Percentiles rank a stretch among this genome's conserved stretches.
Conservation (phyloP, 768 basidiomycete genomes). For the Saitozyma podzolica region DNA sequence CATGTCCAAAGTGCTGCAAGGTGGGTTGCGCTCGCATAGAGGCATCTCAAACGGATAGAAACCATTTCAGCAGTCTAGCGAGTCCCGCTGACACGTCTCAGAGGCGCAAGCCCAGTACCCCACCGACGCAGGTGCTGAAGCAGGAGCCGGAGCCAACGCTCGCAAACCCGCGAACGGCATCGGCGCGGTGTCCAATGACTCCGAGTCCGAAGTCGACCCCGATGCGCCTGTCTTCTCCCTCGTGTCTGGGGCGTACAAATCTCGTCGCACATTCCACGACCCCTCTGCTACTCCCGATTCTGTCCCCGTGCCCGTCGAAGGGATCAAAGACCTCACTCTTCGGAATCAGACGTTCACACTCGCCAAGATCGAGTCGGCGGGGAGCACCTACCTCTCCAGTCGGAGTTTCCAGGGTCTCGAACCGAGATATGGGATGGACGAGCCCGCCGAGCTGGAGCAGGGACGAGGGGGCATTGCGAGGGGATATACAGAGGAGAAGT, state of each 20-base stretch:
- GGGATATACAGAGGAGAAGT: conserved; percentile 67
- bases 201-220: conserved; percentile 56
- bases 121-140: too few species aligned
- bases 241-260: conserved; percentile 79
- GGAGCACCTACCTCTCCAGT: conserved; percentile 70
- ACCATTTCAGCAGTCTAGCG: too few species aligned
- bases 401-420: conserved; percentile 83
- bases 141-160: too few species aligned
- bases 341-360: conserved; percentile 68
- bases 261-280: conserved; percentile 47
- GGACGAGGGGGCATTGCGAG: conserved; percentile 86
- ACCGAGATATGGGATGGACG: conserved; percentile 70
- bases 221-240: conserved; percentile 83
- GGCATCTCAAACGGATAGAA: too few species aligned
- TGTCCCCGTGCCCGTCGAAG: conserved; percentile 17
- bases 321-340: conserved; percentile 59
- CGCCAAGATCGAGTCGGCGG: conserved; percentile 67
- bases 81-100: conserved; percentile 1
- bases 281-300: neutral
- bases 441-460: conserved; percentile 78
- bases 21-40: conserved; percentile 16
- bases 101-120: conserved; percentile 2
- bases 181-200: conserved; percentile 20
- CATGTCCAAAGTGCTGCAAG: conserved; percentile 58
- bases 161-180: neutral